phyloP scores from a whole-genome alignment of 345 rosid species.

The Orychophragmus violaceus region DNA sequence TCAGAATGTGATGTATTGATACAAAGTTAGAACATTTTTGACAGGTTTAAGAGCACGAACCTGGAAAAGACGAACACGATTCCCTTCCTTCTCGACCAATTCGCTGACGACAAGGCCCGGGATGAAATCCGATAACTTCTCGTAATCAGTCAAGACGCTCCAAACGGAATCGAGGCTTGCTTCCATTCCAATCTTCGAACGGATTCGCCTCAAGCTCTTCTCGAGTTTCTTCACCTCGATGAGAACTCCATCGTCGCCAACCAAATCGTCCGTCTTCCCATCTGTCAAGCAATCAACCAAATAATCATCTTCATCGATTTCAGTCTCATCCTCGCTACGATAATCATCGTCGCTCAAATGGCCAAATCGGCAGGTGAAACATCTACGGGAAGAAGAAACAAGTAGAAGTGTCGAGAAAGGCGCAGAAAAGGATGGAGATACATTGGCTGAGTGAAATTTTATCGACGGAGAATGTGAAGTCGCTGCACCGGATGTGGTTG shows the following conservation, averaged over 20 bases:
- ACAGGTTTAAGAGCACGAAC: conserved; percentile 25
- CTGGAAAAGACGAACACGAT: conserved; percentile 73
- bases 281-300: conserved; percentile 32
- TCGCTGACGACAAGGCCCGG: conserved; percentile 79
- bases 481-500: background rate
- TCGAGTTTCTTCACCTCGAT: conserved; percentile 59
- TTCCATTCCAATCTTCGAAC: conserved; percentile 61
- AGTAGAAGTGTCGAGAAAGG: background rate
- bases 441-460: background rate
- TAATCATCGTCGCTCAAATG: conserved; percentile 21
- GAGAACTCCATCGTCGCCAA: conserved; percentile 42
- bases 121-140: conserved; percentile 64
- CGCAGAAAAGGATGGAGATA: background rate
- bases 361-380: conserved; percentile 28
- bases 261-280: conserved; percentile 25
- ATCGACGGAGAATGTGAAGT: background rate
- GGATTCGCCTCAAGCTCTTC: conserved; percentile 56
- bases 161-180: conserved; percentile 67
- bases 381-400: conserved; percentile 16
- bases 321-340: background rate
- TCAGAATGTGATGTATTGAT: background rate
- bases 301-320: conserved; percentile 24
- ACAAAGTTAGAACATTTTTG: too few species aligned
- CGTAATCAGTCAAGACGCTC: conserved; percentile 76
- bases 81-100: conserved; percentile 66